Evolutionary conservation across 78 protist genomes (phyloP).

Genomic region (Dictyostelium intermedium): DNA sequence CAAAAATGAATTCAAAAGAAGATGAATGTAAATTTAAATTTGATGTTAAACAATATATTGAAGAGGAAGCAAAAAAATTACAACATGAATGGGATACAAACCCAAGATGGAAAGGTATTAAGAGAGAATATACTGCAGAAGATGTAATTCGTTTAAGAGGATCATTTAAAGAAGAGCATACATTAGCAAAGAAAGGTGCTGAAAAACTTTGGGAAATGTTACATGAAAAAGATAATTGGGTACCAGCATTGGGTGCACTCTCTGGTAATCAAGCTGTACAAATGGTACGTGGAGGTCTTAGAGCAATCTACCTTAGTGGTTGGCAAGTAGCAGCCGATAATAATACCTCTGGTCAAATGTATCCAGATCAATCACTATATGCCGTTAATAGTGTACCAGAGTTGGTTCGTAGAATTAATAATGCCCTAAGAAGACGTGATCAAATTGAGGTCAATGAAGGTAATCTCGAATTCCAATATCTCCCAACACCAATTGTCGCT

Average conservation of each 20-base stretch:
- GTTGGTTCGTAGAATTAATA: constrained; percentile 49
- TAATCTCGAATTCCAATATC: constrained; percentile 30
- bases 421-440: constrained; percentile 45
- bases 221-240: constrained; percentile 31
- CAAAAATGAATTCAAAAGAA: not conserved
- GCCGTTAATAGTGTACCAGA: constrained; percentile 76
- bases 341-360: constrained; percentile 72
- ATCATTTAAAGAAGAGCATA: constrained; percentile 58
- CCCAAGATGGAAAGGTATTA: constrained; percentile 85
- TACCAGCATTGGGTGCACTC: constrained; percentile 64
- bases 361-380: constrained; percentile 68
- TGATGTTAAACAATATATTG: constrained; percentile 44
- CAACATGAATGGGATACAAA: constrained; percentile 81
- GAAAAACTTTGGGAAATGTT: constrained; percentile 47
- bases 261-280: constrained; percentile 76
- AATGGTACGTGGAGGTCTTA: constrained; percentile 64
- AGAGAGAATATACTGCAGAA: constrained; percentile 85
- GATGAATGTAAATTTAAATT: constrained; percentile 13
- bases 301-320: constrained; percentile 56
- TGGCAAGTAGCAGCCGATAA: constrained; percentile 79
- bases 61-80: constrained; percentile 40
- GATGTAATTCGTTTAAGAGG: constrained; percentile 89
- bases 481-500: constrained; percentile 92
- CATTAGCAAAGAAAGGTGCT: constrained; percentile 40
- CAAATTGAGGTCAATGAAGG: constrained; percentile 68